phyloP scores from a whole-genome alignment of 441 rosid species.

The Omphalea diandra region DNA sequence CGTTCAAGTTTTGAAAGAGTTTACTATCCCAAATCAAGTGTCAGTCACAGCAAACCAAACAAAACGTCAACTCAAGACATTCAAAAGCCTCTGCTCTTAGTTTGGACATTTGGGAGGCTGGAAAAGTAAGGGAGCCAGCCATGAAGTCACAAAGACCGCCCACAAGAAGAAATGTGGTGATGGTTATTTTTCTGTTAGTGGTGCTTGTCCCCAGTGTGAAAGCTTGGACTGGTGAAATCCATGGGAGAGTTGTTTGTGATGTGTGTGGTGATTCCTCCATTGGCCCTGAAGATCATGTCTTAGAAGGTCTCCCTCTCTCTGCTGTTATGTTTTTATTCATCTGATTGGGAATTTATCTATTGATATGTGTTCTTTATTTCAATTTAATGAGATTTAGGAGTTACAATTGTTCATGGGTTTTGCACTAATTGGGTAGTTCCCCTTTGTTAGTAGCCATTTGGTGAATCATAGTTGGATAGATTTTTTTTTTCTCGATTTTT shows the following conservation, averaged over 20 bases:
- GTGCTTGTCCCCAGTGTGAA: conserved; percentile 36
- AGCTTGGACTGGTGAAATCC: conserved; percentile 93
- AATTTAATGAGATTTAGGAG: background rate
- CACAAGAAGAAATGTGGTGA: background rate
- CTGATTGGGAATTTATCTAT: background rate
- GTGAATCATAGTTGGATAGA: too few relatives aligned
- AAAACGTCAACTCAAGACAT: background rate
- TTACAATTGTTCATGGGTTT: conserved; percentile 9
- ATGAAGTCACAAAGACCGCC: conserved; percentile 8
- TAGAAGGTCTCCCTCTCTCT: conserved; percentile 49
- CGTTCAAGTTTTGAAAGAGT: too few relatives aligned
- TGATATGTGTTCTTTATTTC: background rate
- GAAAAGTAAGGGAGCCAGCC: background rate
- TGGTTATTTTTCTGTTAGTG: conserved; percentile 8
- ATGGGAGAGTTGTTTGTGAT: conserved; percentile 88
- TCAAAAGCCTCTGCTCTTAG: too few relatives aligned
- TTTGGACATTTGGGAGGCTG: background rate
- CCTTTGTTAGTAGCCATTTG: conserved; percentile 6
- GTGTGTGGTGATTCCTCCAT: conserved; percentile 83
- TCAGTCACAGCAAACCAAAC: too few relatives aligned
- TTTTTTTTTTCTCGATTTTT: too few relatives aligned
- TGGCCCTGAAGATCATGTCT: conserved; percentile 91
- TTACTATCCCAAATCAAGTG: too few relatives aligned
- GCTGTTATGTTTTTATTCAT: background rate
- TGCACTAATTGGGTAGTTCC: background rate